Percentiles rank a stretch among this genome's conserved stretches.
phyloP scores from a whole-genome alignment of 371 early-diverging fungal genomes.

The Rhizopus stolonifer region DNA sequence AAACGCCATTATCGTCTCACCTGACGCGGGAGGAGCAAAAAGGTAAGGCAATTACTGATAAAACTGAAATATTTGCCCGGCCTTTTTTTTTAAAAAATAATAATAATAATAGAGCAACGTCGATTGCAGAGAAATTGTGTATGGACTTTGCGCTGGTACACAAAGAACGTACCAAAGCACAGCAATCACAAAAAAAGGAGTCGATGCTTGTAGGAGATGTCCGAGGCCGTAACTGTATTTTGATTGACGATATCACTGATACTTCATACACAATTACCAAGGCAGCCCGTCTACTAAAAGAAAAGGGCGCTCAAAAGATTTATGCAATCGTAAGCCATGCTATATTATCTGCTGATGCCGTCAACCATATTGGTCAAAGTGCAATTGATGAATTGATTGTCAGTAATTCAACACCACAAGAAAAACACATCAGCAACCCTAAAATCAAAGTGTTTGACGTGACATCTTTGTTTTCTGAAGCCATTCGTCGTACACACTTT shows the following conservation, averaged over 20 bases:
- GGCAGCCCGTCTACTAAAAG: constrained; percentile 84
- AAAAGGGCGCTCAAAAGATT: constrained; percentile 85
- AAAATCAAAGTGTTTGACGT: constrained; percentile 85
- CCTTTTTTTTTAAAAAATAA: too few relatives aligned
- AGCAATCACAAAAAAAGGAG: constrained; percentile 54
- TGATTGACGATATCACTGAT: constrained; percentile 96
- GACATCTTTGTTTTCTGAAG: constrained; percentile 87
- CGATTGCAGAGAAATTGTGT: constrained; percentile 80
- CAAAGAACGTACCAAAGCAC: constrained; percentile 70
- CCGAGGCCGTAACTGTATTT: constrained; percentile 72
- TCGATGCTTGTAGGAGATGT: constrained; percentile 96
- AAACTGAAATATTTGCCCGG: neutral
- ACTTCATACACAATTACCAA: constrained; percentile 89
- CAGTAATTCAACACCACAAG: constrained; percentile 89
- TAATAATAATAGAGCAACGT: constrained; percentile 61
- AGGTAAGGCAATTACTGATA: too few relatives aligned
- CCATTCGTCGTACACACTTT: constrained; percentile 92
- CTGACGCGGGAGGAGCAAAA: constrained; percentile 98
- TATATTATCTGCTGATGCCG: constrained; percentile 84
- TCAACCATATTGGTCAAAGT: constrained; percentile 75
- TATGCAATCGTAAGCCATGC: constrained; percentile 94
- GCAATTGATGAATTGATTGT: constrained; percentile 78
- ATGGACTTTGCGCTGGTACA: constrained; percentile 91
- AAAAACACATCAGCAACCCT: constrained; percentile 66
- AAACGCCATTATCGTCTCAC: constrained; percentile 89